phyloP scores from a whole-genome alignment of 768 basidiomycete species.

The Trametes cinnabarina region DNA sequence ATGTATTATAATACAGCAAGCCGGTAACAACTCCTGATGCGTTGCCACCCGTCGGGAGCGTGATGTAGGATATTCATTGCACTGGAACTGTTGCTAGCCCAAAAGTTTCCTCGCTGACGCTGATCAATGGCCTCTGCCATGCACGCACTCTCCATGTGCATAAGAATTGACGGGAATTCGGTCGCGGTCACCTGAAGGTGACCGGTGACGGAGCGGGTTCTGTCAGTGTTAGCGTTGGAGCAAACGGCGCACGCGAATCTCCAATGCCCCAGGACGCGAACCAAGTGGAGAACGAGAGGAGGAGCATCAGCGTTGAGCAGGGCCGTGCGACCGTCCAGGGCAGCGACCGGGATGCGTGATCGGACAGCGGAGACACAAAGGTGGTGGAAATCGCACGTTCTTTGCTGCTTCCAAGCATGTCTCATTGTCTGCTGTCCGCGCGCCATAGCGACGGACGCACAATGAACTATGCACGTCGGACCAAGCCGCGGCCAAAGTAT shows the following conservation, averaged over 20 bases:
- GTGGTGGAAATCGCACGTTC: too few relatives aligned
- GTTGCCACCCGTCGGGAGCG: background rate
- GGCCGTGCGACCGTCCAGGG: conserved; percentile 1
- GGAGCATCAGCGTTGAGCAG: conserved; percentile 16
- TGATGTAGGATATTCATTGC: conserved; percentile 1
- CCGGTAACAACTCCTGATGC: conserved; percentile 1
- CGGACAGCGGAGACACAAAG: too few relatives aligned
- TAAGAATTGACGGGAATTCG: background rate
- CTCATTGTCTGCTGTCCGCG: too few relatives aligned
- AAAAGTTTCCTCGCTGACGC: background rate
- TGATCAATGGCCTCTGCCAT: background rate
- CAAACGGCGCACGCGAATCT: background rate
- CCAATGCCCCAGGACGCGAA: background rate
- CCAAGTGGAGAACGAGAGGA: conserved; percentile 13
- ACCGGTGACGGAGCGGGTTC: too few relatives aligned
- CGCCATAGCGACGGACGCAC: too few relatives aligned
- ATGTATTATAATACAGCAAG: too few relatives aligned
- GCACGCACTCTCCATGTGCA: background rate
- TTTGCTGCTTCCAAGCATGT: too few relatives aligned
- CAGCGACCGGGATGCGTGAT: background rate
- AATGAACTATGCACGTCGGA: too few relatives aligned
- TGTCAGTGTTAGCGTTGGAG: conserved; percentile 6
- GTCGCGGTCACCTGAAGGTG: background rate
- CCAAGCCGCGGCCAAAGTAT: too few relatives aligned
- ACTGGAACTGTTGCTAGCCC: background rate